Evolutionary conservation across 306 rosid genomes (phyloP), one percentile per base, ranked within the genome.

Genomic region (Cucurbita argyrosperma): DNA sequence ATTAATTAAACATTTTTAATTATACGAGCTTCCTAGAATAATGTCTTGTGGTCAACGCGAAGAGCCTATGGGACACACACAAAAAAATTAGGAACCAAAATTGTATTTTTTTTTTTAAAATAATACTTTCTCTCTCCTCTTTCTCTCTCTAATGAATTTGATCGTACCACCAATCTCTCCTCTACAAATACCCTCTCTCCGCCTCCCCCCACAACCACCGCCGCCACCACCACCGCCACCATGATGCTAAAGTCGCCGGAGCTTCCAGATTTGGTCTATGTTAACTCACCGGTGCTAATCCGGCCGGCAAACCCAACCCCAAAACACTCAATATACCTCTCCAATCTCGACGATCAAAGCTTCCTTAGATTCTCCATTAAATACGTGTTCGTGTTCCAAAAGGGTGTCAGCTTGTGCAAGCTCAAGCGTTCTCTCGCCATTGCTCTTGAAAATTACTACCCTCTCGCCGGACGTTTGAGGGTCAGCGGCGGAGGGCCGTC

Each of bases 331-430:
- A 81, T 93, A 52, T 82, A 82, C 12, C 90, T 93, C 76, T 90
- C 98, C 5, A 93, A 93, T 65, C 87, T 93, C 2, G 98, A 93
- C 74, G 89, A 86, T 83, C 98, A 93, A 55, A 90, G 84, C 78
- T 85, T 93, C 23, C 94, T 93, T 39, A 80, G 96, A 65, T 93
- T 93, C 83, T 76, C 96, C 66, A 85, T 93, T 19, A 89, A 93
- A 53, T 93, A 90, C 57, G 78, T 90, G 39, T 87, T 80, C 80
- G 74, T 93, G 16, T 93, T 90, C 85, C 73, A 79, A 56, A 82
- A 80, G 77, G 74, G 80, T 6, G 80, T 90, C 67, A 67, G 76
- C 86, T 58, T 79, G 15, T 85, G 88, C 23, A 9, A 15, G 45
- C 75, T 94, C 56, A 94, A 86, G 53, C 65, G 46, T 21, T 88